These are phyloP conservation scores for Dothistroma septosporum DNA, from an alignment of 2,329 filamentous ascomycete genomes.

Conservation along the genomic window DNA sequence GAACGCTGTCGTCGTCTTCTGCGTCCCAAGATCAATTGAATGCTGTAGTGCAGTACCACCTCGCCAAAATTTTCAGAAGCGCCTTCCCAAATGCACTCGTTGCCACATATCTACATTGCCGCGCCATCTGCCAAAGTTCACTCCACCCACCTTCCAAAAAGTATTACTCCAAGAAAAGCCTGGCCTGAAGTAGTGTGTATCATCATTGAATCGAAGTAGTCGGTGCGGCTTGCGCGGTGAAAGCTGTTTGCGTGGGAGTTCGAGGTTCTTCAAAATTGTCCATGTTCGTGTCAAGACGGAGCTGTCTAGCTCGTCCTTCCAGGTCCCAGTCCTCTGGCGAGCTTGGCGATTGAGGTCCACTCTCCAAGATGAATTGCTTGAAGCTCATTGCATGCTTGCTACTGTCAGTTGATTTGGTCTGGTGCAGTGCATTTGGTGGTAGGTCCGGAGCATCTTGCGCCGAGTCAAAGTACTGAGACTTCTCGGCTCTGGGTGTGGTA, in stretches of 20 bases:
- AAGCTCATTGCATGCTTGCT: conserved; percentile 23
- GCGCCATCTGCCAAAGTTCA: neutral
- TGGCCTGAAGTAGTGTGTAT: neutral
- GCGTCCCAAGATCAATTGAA: neutral
- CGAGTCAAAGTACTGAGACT: conserved; percentile 35
- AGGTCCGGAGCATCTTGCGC: conserved; percentile 4
- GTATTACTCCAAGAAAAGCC: neutral
- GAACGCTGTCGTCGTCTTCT: neutral
- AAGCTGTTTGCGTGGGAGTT: conserved; percentile 23
- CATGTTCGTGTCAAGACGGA: conserved; percentile 17
- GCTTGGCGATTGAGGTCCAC: conserved; percentile 8
- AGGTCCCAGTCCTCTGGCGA: neutral
- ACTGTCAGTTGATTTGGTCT: neutral
- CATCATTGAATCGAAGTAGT: neutral
- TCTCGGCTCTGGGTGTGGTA: conserved; percentile 41
- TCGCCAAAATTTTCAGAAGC: neutral
- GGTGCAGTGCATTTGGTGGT: neutral
- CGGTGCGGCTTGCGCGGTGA: conserved; percentile 2
- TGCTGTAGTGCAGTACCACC: neutral
- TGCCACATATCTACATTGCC: conserved; percentile 1
- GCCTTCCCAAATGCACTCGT: conserved; percentile 4
- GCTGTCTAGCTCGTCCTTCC: neutral
- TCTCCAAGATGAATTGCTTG: conserved; percentile 29
- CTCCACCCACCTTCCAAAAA: neutral
- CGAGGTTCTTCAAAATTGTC: conserved; percentile 18